Evolutionary conservation across 208 protist species (phyloP).

Genomic region (Trypanosoma brucei): DNA sequence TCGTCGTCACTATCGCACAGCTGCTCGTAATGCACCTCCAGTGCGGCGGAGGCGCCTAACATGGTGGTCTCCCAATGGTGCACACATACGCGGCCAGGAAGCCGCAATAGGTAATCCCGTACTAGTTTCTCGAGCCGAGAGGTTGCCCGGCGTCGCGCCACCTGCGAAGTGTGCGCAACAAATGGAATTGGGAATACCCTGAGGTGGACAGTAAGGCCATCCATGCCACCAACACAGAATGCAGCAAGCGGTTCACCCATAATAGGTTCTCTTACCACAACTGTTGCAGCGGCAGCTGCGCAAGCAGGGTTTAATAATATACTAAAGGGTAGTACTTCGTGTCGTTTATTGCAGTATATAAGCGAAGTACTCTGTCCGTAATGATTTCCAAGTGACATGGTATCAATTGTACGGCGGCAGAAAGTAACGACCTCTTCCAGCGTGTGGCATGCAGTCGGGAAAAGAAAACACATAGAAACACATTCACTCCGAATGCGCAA

Average conservation of each 20-base stretch:
- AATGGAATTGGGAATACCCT: conserved; percentile 20
- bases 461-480: conserved; percentile 71
- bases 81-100: conserved; percentile 43
- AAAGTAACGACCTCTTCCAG: conserved; percentile 66
- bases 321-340: conserved; percentile 65
- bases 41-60: conserved; percentile 42
- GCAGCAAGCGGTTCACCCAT: conserved; percentile 67
- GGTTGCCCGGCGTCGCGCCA: conserved; percentile 18
- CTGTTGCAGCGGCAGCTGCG: conserved; percentile 11
- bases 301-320: conserved; percentile 36
- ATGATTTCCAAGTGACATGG: conserved; percentile 79
- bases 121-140: conserved; percentile 53
- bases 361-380: conserved; percentile 67
- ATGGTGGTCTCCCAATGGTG: conserved; percentile 46
- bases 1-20: conserved; percentile 12
- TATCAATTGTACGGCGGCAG: conserved; percentile 64
- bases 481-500: conserved; percentile 53
- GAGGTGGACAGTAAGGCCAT: conserved; percentile 15
- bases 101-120: conserved; percentile 42
- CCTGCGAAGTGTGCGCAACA: conserved; percentile 7
- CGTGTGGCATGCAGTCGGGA: conserved; percentile 48
- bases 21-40: conserved; percentile 54
- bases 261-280: conserved; percentile 64
- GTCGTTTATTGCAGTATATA: conserved; percentile 74
- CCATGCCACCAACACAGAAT: conserved; percentile 27